Evolutionary conservation across 2,329 filamentous ascomycete species (phyloP), one percentile per base, ranked within the genome.

Genomic region (Aspergillus fructus): DNA sequence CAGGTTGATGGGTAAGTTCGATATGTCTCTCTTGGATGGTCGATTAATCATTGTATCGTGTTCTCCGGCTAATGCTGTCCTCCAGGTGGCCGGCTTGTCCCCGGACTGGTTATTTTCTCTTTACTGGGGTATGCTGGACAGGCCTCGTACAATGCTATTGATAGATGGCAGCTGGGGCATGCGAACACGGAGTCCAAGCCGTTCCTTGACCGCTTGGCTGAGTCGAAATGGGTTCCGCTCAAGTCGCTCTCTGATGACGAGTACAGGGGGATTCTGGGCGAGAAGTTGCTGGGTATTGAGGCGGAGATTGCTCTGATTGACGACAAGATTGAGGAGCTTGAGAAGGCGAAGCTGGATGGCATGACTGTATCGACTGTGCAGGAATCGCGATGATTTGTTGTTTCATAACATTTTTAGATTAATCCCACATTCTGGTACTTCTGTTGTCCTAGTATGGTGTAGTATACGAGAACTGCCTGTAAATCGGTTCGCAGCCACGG

Each of bases 271-370:
- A 85, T 91, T 75, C 78, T 94, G 66, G 78, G 81, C 30, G 89
- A 93, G 70, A 91, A 88, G 74, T 75, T 91, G 41, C 71, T 93
- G 24, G 82, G 79, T 60, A 76, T 93, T 3, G 88, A 94, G 62
- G 89, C 85, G 1, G 89, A 93, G 60, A 91, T 94, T 71, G 86
- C 89, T 0, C 72, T 94, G 5, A 79, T 93, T 37, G 89, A 94
- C 66, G 90, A 93, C 53, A 86, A 85, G 67, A 90, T 94, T 63
- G 82, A 80, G 48, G 78, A 75, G 40, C 68, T 87, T 27, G 77
- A 75, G 64, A 68, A 67, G 39, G 59, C 63, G 30, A 68, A 64
- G 39, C 24, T 53, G 7, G 56, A 41, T 42, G 58, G 13, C 21
- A 11, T 23, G 19, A 53, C 58, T n/a, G 46, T 15, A 4, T 17